A percentile compares a stretch with the other conserved stretches of the same genome.
These are phyloP conservation scores for Diaporthe citri DNA, from an alignment of 2,329 filamentous ascomycete genomes.

Conservation along the genomic window DNA sequence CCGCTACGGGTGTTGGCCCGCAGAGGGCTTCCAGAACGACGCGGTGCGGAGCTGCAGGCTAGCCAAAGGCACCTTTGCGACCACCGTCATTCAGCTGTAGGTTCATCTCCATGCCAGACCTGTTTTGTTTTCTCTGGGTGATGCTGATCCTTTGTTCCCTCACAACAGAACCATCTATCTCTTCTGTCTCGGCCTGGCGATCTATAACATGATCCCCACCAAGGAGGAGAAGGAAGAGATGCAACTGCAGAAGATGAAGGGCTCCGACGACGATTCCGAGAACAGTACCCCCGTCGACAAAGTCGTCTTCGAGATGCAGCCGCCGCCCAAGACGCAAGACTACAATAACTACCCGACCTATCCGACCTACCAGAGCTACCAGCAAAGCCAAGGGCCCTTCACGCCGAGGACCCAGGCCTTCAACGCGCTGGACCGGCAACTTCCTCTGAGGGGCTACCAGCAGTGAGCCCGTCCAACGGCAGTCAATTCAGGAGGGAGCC, in stretches of 20 bases:
- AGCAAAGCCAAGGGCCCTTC: constrained; percentile 57
- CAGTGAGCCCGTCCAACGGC: neutral
- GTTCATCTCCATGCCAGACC: constrained; percentile 48
- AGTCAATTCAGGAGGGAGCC: neutral
- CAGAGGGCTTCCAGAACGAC: constrained; percentile 58
- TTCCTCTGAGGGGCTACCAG: constrained; percentile 61
- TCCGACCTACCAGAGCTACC: constrained; percentile 35
- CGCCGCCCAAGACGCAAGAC: constrained; percentile 8
- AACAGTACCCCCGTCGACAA: constrained; percentile 41
- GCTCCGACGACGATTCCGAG: constrained; percentile 48
- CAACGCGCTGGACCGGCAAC: constrained; percentile 69
- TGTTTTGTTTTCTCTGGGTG: too few relatives aligned
- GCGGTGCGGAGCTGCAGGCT: constrained; percentile 73
- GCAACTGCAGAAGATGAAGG: constrained; percentile 54
- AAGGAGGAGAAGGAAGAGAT: constrained; percentile 61
- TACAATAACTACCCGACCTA: constrained; percentile 42
- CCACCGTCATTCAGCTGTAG: constrained; percentile 77
- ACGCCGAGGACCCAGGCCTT: constrained; percentile 78
- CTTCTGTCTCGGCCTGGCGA: constrained; percentile 68
- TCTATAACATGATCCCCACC: constrained; percentile 71
- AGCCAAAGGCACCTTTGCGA: constrained; percentile 76
- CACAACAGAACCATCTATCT: constrained; percentile 68
- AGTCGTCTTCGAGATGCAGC: constrained; percentile 42
- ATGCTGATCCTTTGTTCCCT: constrained; percentile 4
- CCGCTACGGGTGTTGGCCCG: constrained; percentile 74